These are phyloP conservation scores for Quaeritorhiza haematococci DNA, from an alignment of 371 early-diverging fungal genomes.

Conservation along the genomic window DNA sequence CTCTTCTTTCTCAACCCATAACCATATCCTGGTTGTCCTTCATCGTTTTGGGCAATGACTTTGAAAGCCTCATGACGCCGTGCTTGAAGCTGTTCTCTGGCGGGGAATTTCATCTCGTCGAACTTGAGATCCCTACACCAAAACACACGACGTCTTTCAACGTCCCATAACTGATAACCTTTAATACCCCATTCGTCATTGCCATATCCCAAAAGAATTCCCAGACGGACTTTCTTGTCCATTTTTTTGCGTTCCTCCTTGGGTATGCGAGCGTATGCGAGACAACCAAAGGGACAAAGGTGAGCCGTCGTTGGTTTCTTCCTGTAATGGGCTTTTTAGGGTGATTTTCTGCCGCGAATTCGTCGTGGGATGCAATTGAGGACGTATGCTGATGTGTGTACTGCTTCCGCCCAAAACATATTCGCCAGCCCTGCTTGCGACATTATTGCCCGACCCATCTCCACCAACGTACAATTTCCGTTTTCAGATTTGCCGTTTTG, in stretches of 20 bases:
- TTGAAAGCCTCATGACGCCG: too few species aligned
- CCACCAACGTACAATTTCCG: slow-evolving; percentile 2
- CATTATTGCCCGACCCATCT: slow-evolving; percentile 2
- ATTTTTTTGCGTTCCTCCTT: slow-evolving; percentile 3
- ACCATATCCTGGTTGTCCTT: too few species aligned
- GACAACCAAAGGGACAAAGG: slow-evolving; percentile 4
- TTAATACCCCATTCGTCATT: slow-evolving; percentile 5
- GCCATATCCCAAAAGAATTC: slow-evolving; percentile 1
- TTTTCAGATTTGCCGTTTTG: slow-evolving; percentile 8
- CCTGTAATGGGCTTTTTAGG: background rate
- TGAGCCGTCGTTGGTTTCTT: background rate
- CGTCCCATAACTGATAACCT: slow-evolving; percentile 3
- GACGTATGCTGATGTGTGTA: slow-evolving; percentile 4
- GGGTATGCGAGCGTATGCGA: slow-evolving; percentile 3
- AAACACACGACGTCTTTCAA: too few species aligned
- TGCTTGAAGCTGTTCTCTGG: too few species aligned
- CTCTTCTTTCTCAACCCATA: too few species aligned
- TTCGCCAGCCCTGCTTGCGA: background rate
- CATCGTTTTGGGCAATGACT: too few species aligned
- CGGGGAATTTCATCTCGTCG: too few species aligned
- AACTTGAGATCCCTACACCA: too few species aligned
- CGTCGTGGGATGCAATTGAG: background rate
- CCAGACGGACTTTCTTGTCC: slow-evolving; percentile 4
- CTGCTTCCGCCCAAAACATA: slow-evolving; percentile 4
- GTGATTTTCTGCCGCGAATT: background rate